These are phyloP conservation scores for Mycena galopus DNA, from an alignment of 768 basidiomycete species.

Conservation along the genomic window DNA sequence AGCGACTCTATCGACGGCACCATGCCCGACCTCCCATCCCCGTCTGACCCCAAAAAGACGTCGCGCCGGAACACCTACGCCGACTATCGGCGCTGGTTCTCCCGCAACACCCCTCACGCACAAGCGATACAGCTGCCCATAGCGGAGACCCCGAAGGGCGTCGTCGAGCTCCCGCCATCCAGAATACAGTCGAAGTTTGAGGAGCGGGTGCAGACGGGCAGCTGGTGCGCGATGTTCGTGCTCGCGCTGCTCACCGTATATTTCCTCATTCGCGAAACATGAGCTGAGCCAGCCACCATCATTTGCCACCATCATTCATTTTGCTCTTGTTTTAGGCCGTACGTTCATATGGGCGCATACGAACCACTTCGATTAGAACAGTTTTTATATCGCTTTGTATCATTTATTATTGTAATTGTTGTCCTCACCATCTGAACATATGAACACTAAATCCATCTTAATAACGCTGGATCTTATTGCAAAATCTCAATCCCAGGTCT, in stretches of 20 bases:
- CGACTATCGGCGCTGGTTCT: constrained; percentile 22
- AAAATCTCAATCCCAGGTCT: no score
- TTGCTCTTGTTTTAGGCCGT: not conserved
- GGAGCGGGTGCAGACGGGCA: constrained; percentile 26
- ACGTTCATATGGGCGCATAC: not conserved
- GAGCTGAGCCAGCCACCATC: no score
- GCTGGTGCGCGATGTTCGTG: constrained; percentile 32
- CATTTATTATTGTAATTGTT: not conserved
- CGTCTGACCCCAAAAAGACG: not conserved
- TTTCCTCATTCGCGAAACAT: constrained; percentile 32
- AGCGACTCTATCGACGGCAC: not conserved
- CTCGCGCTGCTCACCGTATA: constrained; percentile 31
- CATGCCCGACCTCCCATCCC: constrained; percentile 13
- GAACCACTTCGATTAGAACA: not conserved
- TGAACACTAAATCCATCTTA: not conserved
- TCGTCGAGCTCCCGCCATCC: not conserved
- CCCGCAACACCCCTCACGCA: not conserved
- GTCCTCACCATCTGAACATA: not conserved
- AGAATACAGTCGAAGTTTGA: not conserved
- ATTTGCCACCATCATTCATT: not conserved
- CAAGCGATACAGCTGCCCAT: not conserved
- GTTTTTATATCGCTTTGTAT: not conserved
- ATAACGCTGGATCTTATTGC: not conserved
- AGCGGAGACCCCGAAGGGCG: constrained; percentile 1
- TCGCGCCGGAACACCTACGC: constrained; percentile 20